phyloP scores from a whole-genome alignment of 805 yeast genomes.

The Yarrowia porcina region DNA sequence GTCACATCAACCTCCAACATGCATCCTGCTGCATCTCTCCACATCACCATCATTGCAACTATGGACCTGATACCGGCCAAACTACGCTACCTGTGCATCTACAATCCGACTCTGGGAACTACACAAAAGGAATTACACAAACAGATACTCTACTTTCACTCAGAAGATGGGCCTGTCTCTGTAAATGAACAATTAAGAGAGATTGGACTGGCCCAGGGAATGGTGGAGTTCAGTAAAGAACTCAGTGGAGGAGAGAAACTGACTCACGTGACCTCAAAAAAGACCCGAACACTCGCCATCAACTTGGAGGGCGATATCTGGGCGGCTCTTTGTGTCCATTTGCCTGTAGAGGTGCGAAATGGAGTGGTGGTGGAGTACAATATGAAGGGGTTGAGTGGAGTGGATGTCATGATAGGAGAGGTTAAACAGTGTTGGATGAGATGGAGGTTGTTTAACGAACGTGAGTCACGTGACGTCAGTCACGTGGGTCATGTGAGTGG shows the following conservation, averaged over 20 bases:
- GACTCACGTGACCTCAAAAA: conserved; percentile 38
- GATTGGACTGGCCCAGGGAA: conserved; percentile 47
- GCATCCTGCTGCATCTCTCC: not conserved
- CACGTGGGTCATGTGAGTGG: not conserved
- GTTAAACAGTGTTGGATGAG: conserved; percentile 38
- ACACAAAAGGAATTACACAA: conserved; percentile 38
- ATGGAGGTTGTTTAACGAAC: conserved; percentile 40
- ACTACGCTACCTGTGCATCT: conserved; percentile 35
- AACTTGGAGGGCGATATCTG: conserved; percentile 37
- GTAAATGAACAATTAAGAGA: conserved; percentile 41
- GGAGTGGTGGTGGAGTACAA: conserved; percentile 28
- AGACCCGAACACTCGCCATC: conserved; percentile 38
- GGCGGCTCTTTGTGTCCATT: conserved; percentile 37
- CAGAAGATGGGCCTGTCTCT: conserved; percentile 26
- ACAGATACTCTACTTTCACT: conserved; percentile 41
- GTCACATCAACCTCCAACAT: not conserved
- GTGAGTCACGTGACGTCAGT: not conserved
- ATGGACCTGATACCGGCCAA: conserved; percentile 21
- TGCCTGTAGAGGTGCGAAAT: conserved; percentile 28
- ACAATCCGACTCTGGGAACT: conserved; percentile 41
- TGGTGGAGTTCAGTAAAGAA: conserved; percentile 33
- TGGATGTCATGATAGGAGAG: conserved; percentile 39
- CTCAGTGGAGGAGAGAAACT: conserved; percentile 31
- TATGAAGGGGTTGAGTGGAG: conserved; percentile 37
- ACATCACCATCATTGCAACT: not conserved